These are phyloP conservation scores for Acanthochlamys bracteata DNA, from an alignment of 106 monocot genomes.

Conservation along the genomic window DNA sequence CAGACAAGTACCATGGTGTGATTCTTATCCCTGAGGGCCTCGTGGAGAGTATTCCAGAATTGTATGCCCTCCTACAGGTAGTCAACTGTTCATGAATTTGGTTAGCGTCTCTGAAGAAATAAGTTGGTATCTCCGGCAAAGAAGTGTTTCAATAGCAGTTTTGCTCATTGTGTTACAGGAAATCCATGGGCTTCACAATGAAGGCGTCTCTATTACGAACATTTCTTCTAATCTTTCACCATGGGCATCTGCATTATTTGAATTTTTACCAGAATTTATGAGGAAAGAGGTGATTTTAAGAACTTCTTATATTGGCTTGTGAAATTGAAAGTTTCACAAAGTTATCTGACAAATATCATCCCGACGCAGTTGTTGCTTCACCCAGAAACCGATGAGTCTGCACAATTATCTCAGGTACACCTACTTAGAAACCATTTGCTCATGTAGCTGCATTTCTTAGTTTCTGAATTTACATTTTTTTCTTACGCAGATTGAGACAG, in stretches of 20 bases:
- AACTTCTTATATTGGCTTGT: too few relatives aligned
- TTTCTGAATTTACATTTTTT: constrained; percentile 2
- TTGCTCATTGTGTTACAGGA: constrained; percentile 43
- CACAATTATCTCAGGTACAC: constrained; percentile 84
- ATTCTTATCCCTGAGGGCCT: constrained; percentile 87
- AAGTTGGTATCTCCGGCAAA: too few relatives aligned
- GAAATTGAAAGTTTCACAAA: too few relatives aligned
- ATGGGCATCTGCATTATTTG: constrained; percentile 92
- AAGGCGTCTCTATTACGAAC: constrained; percentile 53
- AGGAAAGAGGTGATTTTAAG: constrained; percentile 92
- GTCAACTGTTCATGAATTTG: neutral
- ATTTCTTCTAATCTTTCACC: constrained; percentile 74
- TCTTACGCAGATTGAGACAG: constrained; percentile 67
- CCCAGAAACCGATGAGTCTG: constrained; percentile 92
- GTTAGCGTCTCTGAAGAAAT: neutral
- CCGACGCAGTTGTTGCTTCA: constrained; percentile 71
- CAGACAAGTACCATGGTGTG: constrained; percentile 80
- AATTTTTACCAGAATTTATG: constrained; percentile 84
- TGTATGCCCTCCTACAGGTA: constrained; percentile 84
- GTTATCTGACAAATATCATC: too few relatives aligned
- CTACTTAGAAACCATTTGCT: too few relatives aligned
- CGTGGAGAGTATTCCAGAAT: constrained; percentile 80
- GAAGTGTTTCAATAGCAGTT: neutral
- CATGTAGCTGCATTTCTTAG: too few relatives aligned
- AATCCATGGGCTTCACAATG: constrained; percentile 72